phyloP scores from a whole-genome alignment of 176 grass and related monocot species.

The Oryza brachyantha region DNA sequence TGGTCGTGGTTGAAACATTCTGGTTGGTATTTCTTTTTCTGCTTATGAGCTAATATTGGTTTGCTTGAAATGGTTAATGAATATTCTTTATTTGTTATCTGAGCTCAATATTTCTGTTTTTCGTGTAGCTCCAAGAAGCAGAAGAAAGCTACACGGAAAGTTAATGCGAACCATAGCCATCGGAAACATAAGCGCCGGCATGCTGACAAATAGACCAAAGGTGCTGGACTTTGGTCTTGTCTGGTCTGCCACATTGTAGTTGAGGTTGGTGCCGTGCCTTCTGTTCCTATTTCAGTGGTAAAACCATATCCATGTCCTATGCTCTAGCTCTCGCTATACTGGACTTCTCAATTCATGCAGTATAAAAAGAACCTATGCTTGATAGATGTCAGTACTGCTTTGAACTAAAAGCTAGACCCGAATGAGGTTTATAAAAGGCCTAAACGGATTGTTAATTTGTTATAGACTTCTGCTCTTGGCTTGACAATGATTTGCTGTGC shows the following conservation, averaged over 20 bases:
- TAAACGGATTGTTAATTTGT: not conserved
- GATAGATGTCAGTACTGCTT: not conserved
- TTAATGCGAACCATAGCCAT: conserved; percentile 47
- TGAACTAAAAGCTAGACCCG: not conserved
- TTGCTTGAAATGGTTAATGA: conserved; percentile 12
- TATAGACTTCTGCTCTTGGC: not conserved
- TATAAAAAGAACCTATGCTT: not conserved
- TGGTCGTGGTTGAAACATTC: conserved; percentile 51
- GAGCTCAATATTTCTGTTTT: conserved; percentile 20
- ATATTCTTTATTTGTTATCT: conserved; percentile 14
- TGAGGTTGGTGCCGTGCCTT: conserved; percentile 21
- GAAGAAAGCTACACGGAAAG: conserved; percentile 45
- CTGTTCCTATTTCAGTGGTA: not conserved
- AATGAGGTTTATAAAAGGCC: not conserved
- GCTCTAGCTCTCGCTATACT: not conserved
- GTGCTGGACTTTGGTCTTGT: not conserved
- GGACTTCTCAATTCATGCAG: not conserved
- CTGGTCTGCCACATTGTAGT: conserved; percentile 25
- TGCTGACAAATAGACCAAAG: conserved; percentile 55
- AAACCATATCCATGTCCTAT: not conserved
- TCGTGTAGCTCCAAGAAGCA: conserved; percentile 54
- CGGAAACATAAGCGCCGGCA: conserved; percentile 66
- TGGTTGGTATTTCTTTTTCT: conserved; percentile 54
- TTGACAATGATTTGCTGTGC: not conserved
- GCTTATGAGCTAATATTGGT: conserved; percentile 9